phyloP scores from a whole-genome alignment of 2,329 filamentous ascomycete genomes.

The Trichoderma sp. region DNA sequence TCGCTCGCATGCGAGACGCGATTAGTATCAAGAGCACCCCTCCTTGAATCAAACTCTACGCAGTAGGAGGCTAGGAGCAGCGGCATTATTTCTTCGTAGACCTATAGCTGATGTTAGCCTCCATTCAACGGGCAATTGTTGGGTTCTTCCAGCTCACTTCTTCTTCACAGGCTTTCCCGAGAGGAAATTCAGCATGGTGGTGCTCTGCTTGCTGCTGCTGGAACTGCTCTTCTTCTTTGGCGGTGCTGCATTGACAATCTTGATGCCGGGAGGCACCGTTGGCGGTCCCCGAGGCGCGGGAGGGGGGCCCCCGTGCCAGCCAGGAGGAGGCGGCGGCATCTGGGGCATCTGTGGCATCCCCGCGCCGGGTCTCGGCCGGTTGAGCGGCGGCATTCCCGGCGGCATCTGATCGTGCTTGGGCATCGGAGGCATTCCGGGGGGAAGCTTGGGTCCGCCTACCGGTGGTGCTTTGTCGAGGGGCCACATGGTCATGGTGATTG shows the following conservation, averaged over 20 bases:
- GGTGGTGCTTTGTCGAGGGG: conserved; percentile 52
- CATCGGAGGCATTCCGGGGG: conserved; percentile 29
- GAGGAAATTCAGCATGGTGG: conserved; percentile 31
- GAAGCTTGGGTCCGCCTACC: conserved; percentile 32
- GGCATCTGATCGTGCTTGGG: conserved; percentile 21
- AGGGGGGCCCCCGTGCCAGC: conserved; percentile 26
- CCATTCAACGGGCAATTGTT: too few species aligned
- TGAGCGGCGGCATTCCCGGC: conserved; percentile 25
- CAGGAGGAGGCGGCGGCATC: conserved; percentile 30
- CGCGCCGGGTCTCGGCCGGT: conserved; percentile 22
- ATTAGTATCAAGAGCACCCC: conserved; percentile 7
- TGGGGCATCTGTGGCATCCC: conserved; percentile 20
- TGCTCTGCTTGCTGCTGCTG: conserved; percentile 30
- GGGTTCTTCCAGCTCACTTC: conserved; percentile 30
- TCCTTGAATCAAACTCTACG: conserved; percentile 26
- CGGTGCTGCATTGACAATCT: conserved; percentile 31
- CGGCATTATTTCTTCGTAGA: conserved; percentile 31
- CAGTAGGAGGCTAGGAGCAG: neutral
- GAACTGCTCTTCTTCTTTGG: conserved; percentile 28
- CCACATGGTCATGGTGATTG: conserved; percentile 61
- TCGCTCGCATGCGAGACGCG: conserved; percentile 30
- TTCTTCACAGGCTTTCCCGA: conserved; percentile 33
- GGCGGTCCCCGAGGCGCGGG: conserved; percentile 6
- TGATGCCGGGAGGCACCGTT: conserved; percentile 13
- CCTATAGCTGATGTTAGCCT: conserved; percentile 2